phyloP scores from a whole-genome alignment of 2,329 filamentous ascomycete genomes.

The Trichoderma gracile region DNA sequence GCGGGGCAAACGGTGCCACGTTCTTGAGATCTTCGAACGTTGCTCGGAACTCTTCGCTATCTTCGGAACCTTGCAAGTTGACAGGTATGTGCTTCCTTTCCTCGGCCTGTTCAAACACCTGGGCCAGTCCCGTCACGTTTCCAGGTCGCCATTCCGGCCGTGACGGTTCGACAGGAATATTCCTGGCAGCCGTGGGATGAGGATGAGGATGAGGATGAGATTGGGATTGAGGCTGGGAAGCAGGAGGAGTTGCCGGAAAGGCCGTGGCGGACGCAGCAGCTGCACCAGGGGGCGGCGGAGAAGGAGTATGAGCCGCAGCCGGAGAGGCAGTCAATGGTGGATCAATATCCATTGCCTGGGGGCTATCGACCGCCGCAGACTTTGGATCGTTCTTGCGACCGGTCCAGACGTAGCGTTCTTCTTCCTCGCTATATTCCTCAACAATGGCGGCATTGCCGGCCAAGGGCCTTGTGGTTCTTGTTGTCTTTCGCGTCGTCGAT shows the following conservation, averaged over 20 bases:
- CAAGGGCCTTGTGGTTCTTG: constrained; percentile 56
- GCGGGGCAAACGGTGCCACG: constrained; percentile 54
- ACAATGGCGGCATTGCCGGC: constrained; percentile 50
- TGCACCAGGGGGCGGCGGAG: constrained; percentile 5
- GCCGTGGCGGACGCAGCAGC: not conserved
- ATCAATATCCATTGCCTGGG: constrained; percentile 67
- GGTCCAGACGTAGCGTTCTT: constrained; percentile 37
- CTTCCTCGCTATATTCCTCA: constrained; percentile 50
- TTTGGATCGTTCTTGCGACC: constrained; percentile 39
- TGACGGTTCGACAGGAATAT: constrained; percentile 59
- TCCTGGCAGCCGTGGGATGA: constrained; percentile 43
- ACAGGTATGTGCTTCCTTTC: constrained; percentile 34
- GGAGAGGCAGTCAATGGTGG: constrained; percentile 42
- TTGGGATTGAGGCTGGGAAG: constrained; percentile 33
- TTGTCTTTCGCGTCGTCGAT: constrained; percentile 56
- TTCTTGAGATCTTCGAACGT: constrained; percentile 58
- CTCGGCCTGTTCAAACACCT: constrained; percentile 27
- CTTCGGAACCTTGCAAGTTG: constrained; percentile 53
- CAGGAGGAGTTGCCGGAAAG: not conserved
- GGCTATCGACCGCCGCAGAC: constrained; percentile 44
- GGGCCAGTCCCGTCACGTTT: constrained; percentile 39
- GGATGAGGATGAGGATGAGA: constrained; percentile 28
- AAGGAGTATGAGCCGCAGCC: not conserved
- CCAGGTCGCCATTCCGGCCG: constrained; percentile 61
- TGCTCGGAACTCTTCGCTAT: constrained; percentile 56